Evolutionary conservation across 805 yeast species (phyloP).

Genomic region (Nakazawaea wyomingensis): DNA sequence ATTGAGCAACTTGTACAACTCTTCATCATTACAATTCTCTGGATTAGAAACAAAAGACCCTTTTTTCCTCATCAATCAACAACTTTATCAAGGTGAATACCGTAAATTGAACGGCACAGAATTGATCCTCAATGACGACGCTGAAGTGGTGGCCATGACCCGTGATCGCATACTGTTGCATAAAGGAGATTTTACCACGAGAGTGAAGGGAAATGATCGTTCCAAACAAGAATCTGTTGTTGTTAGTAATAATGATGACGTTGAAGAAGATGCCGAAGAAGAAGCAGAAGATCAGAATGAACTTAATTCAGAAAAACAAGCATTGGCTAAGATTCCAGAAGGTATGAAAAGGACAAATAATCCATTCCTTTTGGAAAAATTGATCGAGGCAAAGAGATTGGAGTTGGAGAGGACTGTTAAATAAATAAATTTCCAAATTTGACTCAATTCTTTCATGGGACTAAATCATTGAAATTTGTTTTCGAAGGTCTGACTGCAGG

Average conservation of each 20-base stretch:
- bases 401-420: not conserved
- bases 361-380: constrained; percentile 1
- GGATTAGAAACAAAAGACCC: constrained; percentile 55
- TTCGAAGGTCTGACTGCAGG: too few species aligned
- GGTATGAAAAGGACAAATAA: constrained; percentile 4
- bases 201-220: too few species aligned
- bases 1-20: constrained; percentile 3
- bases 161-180: constrained; percentile 25
- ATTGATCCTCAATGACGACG: constrained; percentile 30
- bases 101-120: constrained; percentile 73
- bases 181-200: constrained; percentile 27
- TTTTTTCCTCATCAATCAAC: constrained; percentile 49
- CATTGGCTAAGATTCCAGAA: constrained; percentile 3
- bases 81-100: constrained; percentile 74
- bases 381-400: constrained; percentile 6
- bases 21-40: constrained; percentile 39
- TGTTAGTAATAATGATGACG: not conserved
- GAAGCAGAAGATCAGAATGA: too few species aligned
- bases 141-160: constrained; percentile 26
- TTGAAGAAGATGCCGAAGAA: constrained; percentile 3
- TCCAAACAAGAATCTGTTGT: constrained; percentile 1
- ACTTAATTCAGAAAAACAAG: not conserved
- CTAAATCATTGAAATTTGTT: too few species aligned
- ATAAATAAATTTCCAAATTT: too few species aligned
- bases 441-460: too few species aligned